Evolutionary conservation across 345 rosid species (phyloP).

Genomic region (Toxicodendron radicans): DNA sequence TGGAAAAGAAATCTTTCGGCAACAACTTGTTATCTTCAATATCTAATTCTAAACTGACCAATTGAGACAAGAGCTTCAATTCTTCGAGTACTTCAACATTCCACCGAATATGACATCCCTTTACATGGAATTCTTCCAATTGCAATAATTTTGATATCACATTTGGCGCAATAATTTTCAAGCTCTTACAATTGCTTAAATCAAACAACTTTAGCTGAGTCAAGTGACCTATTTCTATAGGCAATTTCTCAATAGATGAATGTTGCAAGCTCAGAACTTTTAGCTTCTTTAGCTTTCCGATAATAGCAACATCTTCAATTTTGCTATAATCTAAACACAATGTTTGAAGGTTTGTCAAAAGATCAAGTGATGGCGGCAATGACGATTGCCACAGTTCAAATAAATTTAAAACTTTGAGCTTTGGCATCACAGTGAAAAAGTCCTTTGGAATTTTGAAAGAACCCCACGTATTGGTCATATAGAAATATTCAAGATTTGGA

Average conservation of each 20-base stretch:
- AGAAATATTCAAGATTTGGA: neutral
- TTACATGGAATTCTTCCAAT: neutral
- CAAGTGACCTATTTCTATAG: neutral
- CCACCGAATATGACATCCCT: neutral
- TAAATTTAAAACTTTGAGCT: neutral
- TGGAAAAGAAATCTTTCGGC: neutral
- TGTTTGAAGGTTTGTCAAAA: neutral
- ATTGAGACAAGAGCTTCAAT: neutral
- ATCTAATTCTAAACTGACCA: no score
- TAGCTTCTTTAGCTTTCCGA: neutral
- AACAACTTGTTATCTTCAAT: neutral
- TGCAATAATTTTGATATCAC: neutral
- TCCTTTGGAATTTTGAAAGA: no score
- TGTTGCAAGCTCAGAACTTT: neutral
- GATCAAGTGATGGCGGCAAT: neutral
- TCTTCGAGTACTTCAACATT: neutral
- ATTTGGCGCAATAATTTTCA: neutral
- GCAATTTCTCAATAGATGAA: neutral
- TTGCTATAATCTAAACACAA: neutral
- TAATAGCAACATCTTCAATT: neutral
- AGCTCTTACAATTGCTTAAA: neutral
- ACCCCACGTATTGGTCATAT: neutral
- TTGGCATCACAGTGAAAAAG: neutral
- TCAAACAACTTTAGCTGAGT: neutral
- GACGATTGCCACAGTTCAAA: accelerated